Conservation (phyloP, 805 yeast genomes). For the Wickerhamomyces ciferrii region DNA sequence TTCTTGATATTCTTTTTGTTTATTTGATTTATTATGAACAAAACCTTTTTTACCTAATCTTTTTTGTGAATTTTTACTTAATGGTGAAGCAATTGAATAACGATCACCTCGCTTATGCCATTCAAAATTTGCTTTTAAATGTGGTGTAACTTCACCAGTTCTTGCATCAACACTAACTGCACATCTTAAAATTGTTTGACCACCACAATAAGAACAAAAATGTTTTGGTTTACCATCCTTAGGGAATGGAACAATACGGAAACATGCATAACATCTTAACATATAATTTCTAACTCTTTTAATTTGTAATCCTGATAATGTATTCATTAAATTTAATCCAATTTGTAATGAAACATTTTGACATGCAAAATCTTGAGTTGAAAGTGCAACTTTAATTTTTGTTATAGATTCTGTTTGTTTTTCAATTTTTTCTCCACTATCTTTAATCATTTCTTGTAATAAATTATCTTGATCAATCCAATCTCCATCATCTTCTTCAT, state of each 20-base stretch:
- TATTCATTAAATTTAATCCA: conserved; percentile 81
- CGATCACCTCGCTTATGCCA: conserved; percentile 89
- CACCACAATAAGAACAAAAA: conserved; percentile 96
- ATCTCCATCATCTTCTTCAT: conserved; percentile 72
- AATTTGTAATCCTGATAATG: conserved; percentile 79
- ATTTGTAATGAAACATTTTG: conserved; percentile 93
- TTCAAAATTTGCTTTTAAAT: conserved; percentile 84
- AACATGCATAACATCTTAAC: conserved; percentile 98
- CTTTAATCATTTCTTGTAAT: conserved; percentile 61
- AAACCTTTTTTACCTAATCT: conserved; percentile 74
- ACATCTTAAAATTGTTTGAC: conserved; percentile 82
- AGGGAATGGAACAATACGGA: conserved; percentile 73
- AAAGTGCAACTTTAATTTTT: conserved; percentile 70
- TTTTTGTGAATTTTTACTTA: conserved; percentile 68
- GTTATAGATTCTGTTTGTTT: conserved; percentile 26
- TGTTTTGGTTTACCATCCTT: conserved; percentile 73
- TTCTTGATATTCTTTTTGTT: conserved; percentile 41
- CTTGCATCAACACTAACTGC: conserved; percentile 78
- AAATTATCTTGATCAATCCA: conserved; percentile 94
- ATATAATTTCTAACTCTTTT: conserved; percentile 83
- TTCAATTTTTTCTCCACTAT: conserved; percentile 56
- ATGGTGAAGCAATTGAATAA: conserved; percentile 82
- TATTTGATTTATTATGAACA: conserved; percentile 62
- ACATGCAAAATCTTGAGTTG: conserved; percentile 96
- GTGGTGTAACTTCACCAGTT: conserved; percentile 83